Percentiles rank a stretch among this genome's conserved stretches.
Evolutionary conservation across 2,329 filamentous ascomycete species (phyloP).

Genomic region (Nothopassalora personata): DNA sequence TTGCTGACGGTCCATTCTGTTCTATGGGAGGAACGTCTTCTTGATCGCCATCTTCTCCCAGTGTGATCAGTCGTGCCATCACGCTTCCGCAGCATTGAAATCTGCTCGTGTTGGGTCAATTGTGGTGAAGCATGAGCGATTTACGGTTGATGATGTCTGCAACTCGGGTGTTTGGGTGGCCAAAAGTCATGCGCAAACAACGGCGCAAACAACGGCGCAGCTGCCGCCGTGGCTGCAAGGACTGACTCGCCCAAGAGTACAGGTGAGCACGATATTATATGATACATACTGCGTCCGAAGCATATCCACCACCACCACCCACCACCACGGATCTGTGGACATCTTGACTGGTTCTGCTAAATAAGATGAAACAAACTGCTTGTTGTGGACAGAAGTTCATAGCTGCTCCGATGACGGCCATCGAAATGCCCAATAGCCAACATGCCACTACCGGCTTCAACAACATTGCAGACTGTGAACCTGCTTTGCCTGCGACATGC

Average conservation of each 20-base stretch:
- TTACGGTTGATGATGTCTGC: neutral
- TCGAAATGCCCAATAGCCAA: neutral
- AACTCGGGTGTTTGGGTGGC: neutral
- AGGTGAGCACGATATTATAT: neutral
- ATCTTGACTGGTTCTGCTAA: neutral
- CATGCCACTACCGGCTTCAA: neutral
- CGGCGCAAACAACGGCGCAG: neutral
- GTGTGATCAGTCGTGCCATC: constrained; percentile 44
- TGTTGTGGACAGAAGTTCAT: neutral
- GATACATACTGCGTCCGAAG: neutral
- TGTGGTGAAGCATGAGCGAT: neutral
- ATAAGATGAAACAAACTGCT: neutral
- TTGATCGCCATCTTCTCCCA: constrained; percentile 35
- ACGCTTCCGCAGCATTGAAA: constrained; percentile 15
- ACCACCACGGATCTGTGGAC: neutral
- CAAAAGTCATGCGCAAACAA: neutral
- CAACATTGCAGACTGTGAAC: neutral
- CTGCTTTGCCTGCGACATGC: neutral
- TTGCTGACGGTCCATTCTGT: constrained; percentile 7
- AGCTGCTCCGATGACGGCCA: neutral
- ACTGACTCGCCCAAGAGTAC: neutral
- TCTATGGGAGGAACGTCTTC: constrained; percentile 22
- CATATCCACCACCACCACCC: neutral
- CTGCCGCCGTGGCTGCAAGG: neutral
- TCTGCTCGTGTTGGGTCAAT: neutral